These are phyloP conservation scores for Cytospora leucostoma DNA, from an alignment of 2,329 filamentous ascomycete genomes.

Conservation along the genomic window DNA sequence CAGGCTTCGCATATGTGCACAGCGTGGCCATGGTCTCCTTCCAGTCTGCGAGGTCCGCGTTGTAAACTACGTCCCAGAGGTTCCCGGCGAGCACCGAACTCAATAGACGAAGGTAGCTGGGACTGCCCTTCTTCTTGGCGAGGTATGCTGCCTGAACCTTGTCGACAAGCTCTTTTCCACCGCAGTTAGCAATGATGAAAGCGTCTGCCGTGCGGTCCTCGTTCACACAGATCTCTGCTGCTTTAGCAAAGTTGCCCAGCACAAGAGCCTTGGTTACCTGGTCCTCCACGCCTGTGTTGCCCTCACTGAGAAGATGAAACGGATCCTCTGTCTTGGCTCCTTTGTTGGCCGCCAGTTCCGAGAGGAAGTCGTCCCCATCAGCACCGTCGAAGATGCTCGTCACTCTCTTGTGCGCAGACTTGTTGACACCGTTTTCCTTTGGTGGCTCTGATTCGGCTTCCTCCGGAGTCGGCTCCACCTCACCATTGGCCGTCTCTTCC, in stretches of 20 bases:
- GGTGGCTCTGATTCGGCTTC: slow-evolving; percentile 13
- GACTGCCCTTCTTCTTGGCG: slow-evolving; percentile 75
- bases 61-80: slow-evolving; percentile 96
- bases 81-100: slow-evolving; percentile 95
- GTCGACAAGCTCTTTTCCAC: slow-evolving; percentile 88
- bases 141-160: slow-evolving; percentile 93
- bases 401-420: slow-evolving; percentile 60
- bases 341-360: slow-evolving; percentile 82
- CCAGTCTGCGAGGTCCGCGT: slow-evolving; percentile 90
- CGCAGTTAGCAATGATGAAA: slow-evolving; percentile 96
- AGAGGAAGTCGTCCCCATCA: slow-evolving; percentile 83
- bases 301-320: slow-evolving; percentile 83
- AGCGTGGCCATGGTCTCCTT: slow-evolving; percentile 95
- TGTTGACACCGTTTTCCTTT: slow-evolving; percentile 26
- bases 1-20: slow-evolving; percentile 90
- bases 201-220: slow-evolving; percentile 93
- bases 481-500: slow-evolving; percentile 50
- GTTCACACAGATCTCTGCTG: slow-evolving; percentile 83
- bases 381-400: slow-evolving; percentile 80
- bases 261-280: slow-evolving; percentile 85
- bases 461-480: slow-evolving; percentile 37
- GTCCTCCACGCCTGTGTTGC: slow-evolving; percentile 83
- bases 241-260: slow-evolving; percentile 86
- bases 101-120: slow-evolving; percentile 89
- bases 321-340: slow-evolving; percentile 91